phyloP scores from a whole-genome alignment of 805 yeast genomes.

The Metschnikowia amazonensis region DNA sequence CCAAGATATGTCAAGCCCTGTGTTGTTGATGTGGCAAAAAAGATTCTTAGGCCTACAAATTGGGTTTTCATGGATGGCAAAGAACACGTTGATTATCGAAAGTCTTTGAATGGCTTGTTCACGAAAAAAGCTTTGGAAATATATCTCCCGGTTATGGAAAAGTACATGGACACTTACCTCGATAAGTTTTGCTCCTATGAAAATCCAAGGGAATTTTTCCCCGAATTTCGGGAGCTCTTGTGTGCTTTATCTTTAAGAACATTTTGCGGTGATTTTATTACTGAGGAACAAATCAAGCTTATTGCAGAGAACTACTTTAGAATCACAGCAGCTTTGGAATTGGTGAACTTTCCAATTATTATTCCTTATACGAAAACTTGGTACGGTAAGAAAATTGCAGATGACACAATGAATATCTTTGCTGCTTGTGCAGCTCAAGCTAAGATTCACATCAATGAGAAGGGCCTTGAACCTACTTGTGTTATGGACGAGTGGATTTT shows the following conservation, averaged over 20 bases:
- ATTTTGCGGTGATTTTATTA: slow-evolving; percentile 92
- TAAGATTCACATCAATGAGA: slow-evolving; percentile 65
- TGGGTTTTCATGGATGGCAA: slow-evolving; percentile 98
- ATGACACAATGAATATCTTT: slow-evolving; percentile 88
- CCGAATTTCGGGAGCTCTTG: slow-evolving; percentile 90
- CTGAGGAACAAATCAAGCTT: slow-evolving; percentile 81
- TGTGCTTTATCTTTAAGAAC: slow-evolving; percentile 92
- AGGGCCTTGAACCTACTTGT: slow-evolving; percentile 77
- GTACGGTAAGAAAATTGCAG: slow-evolving; percentile 94
- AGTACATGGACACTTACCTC: slow-evolving; percentile 77
- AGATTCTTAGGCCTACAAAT: slow-evolving; percentile 89
- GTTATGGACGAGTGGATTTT: slow-evolving; percentile 95
- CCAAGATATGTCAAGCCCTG: slow-evolving; percentile 93
- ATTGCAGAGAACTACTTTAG: slow-evolving; percentile 90
- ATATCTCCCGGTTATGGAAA: slow-evolving; percentile 83
- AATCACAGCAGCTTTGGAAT: slow-evolving; percentile 93
- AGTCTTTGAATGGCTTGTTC: slow-evolving; percentile 84
- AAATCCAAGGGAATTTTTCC: slow-evolving; percentile 77
- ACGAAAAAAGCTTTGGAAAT: slow-evolving; percentile 76
- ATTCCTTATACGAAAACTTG: slow-evolving; percentile 95
- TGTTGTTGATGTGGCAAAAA: slow-evolving; percentile 95
- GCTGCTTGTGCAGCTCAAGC: slow-evolving; percentile 86
- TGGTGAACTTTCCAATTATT: slow-evolving; percentile 96
- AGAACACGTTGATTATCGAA: slow-evolving; percentile 90
- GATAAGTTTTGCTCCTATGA: slow-evolving; percentile 60